phyloP scores from a whole-genome alignment of 805 yeast species.

The Ascoidea tarda region DNA sequence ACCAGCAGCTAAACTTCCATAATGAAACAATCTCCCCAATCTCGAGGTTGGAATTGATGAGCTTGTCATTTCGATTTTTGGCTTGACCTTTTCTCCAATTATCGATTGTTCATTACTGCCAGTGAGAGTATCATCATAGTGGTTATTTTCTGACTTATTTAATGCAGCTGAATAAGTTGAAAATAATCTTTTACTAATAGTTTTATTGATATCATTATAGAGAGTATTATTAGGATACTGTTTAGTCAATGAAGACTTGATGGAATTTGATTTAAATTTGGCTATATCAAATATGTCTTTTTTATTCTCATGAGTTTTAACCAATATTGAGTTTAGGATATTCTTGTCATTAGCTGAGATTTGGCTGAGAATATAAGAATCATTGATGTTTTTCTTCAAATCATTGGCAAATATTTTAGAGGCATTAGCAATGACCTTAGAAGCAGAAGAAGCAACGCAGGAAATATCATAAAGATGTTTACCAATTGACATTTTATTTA shows the following conservation, averaged over 20 bases:
- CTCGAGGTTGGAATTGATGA: slow-evolving; percentile 80
- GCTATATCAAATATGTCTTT: slow-evolving; percentile 21
- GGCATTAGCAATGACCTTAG: background rate
- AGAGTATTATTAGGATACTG: slow-evolving; percentile 2
- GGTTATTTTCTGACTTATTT: slow-evolving; percentile 8
- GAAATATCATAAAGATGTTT: background rate
- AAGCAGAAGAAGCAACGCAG: background rate
- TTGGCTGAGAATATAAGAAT: background rate
- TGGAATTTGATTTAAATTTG: slow-evolving; percentile 16
- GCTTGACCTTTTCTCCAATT: slow-evolving; percentile 20
- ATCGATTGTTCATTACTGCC: slow-evolving; percentile 2
- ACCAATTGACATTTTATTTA: background rate
- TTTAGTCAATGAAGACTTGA: background rate
- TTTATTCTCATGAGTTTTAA: slow-evolving; percentile 4
- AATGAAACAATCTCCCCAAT: slow-evolving; percentile 81
- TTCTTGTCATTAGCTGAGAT: too few relatives aligned
- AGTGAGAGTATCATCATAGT: too few relatives aligned
- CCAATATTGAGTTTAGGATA: background rate
- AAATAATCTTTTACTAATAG: background rate
- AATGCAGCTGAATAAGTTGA: slow-evolving; percentile 7
- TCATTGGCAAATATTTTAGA: background rate
- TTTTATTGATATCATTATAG: background rate
- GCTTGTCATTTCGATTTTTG: slow-evolving; percentile 34
- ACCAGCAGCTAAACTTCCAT: slow-evolving; percentile 85
- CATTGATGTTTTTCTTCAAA: too few relatives aligned